phyloP scores from a whole-genome alignment of 805 yeast genomes.

The Saturnispora mendoncae region DNA sequence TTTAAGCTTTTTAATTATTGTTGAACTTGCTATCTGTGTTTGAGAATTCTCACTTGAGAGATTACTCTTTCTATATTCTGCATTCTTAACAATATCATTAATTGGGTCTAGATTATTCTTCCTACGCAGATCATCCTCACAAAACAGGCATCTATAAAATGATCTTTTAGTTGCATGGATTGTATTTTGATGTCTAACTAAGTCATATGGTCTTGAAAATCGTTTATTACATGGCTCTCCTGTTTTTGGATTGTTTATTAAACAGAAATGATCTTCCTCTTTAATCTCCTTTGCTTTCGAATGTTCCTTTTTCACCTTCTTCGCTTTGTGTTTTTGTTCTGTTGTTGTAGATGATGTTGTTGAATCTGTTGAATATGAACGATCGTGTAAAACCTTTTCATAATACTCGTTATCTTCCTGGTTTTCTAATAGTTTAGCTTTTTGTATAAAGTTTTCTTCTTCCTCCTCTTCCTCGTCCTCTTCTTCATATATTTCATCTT shows the following conservation, averaged over 20 bases:
- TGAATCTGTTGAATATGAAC: slow-evolving; percentile 7
- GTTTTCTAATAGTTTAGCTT: background rate
- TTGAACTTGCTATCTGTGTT: slow-evolving; percentile 25
- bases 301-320: background rate
- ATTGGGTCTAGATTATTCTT: slow-evolving; percentile 34
- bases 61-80: slow-evolving; percentile 21
- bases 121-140: slow-evolving; percentile 60
- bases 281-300: slow-evolving; percentile 1
- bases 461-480: background rate
- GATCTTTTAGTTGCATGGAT: slow-evolving; percentile 86
- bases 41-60: slow-evolving; percentile 25
- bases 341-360: background rate
- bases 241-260: slow-evolving; percentile 49
- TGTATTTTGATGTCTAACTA: slow-evolving; percentile 92
- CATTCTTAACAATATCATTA: slow-evolving; percentile 33
- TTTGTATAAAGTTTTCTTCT: background rate
- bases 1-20: slow-evolving; percentile 32
- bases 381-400: slow-evolving; percentile 2
- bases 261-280: slow-evolving; percentile 43
- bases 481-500: background rate
- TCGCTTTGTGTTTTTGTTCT: background rate
- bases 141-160: slow-evolving; percentile 76
- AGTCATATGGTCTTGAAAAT: slow-evolving; percentile 90
- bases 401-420: background rate
- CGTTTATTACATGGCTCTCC: slow-evolving; percentile 62